Evolutionary conservation across 208 protist genomes (phyloP), one percentile per base, ranked within the genome.

Genomic region (Leishmania turanica): DNA sequence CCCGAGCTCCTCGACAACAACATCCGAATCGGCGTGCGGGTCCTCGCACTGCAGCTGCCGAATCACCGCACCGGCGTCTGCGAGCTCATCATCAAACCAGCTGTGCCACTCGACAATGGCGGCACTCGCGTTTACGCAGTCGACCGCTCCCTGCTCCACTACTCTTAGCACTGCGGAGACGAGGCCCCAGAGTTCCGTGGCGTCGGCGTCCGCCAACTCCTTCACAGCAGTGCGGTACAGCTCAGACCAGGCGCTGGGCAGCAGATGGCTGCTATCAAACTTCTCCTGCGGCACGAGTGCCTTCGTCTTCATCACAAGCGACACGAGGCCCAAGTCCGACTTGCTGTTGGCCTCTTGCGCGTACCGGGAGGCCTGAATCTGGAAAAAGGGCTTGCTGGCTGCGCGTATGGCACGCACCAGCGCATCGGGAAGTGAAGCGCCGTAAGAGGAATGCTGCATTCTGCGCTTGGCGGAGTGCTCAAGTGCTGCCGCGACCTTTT

Each of bases 71-170:
- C 88, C 70, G 21, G 91, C 68, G 71, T 87, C 86, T 21, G 31
- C 78, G 27, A 82, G 62, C 40, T 83, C 68, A 27, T 91, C 79
- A 58, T 86, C 87, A 60, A 86, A 87, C 19, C 49, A 68, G 51
- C 88, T 69, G 49, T 92, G 91, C 94, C 94, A 97, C 49, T 84
- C 77, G 19, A 90, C 77, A 19, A 96, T 82, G 21, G 86, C 85
- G 6, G 54, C 79, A 54, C 89, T 92, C 11, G 90, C 90, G 75
- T 89, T 90, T 13, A 89, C 81, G 51, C 68, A 66, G 37, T 89
- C 83, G 3, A 82, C 77, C 1, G 76, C 85, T 49, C 83, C 73
- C 17, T 77, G 77, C 77, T 95, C 92, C 31, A 93, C 84, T 31
- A 92, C 72, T 70, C 75, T 76, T 45, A 88, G 51, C 68, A 90